Evolutionary conservation across 208 protist genomes (phyloP).

Genomic region (Acanthamoeba sp.): DNA sequence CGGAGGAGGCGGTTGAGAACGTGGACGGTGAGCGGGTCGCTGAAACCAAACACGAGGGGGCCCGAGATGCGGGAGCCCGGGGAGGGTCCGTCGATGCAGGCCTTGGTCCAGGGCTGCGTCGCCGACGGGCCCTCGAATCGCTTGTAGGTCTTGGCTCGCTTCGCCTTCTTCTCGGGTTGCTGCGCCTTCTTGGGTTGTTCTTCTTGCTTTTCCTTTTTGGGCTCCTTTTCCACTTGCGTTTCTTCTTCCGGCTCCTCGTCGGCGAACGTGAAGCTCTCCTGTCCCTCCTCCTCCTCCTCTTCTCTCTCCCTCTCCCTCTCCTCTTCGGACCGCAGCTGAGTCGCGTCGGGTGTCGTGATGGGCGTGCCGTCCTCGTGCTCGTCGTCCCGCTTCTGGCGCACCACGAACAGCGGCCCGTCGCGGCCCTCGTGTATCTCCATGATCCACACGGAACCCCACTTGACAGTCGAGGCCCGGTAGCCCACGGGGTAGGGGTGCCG

Average conservation of each 20-base stretch:
- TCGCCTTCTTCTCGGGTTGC: not conserved
- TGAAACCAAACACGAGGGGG: constrained; percentile 72
- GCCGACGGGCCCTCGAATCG: constrained; percentile 62
- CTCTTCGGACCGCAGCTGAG: constrained; percentile 20
- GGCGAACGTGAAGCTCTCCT: constrained; percentile 20
- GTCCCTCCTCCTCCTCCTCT: not conserved
- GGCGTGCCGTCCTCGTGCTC: constrained; percentile 57
- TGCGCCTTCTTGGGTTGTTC: not conserved
- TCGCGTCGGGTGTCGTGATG: not conserved
- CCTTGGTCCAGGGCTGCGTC: constrained; percentile 72
- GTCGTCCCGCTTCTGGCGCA: constrained; percentile 37
- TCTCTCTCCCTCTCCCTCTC: not conserved
- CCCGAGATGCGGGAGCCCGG: constrained; percentile 60
- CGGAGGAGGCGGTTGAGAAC: constrained; percentile 1
- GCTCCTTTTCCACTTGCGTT: not conserved
- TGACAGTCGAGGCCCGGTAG: constrained; percentile 18
- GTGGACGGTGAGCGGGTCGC: constrained; percentile 61
- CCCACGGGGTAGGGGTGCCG: constrained; percentile 68
- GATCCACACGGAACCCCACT: constrained; percentile 71
- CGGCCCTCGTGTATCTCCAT: constrained; percentile 68
- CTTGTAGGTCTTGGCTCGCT: constrained; percentile 21
- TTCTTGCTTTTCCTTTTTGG: not conserved
- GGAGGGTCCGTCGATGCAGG: constrained; percentile 63
- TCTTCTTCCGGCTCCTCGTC: not conserved
- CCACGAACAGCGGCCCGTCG: constrained; percentile 58